These are phyloP conservation scores for Paramicrosporidium saccamoebae DNA, from an alignment of 371 early-diverging fungal species.

Conservation along the genomic window DNA sequence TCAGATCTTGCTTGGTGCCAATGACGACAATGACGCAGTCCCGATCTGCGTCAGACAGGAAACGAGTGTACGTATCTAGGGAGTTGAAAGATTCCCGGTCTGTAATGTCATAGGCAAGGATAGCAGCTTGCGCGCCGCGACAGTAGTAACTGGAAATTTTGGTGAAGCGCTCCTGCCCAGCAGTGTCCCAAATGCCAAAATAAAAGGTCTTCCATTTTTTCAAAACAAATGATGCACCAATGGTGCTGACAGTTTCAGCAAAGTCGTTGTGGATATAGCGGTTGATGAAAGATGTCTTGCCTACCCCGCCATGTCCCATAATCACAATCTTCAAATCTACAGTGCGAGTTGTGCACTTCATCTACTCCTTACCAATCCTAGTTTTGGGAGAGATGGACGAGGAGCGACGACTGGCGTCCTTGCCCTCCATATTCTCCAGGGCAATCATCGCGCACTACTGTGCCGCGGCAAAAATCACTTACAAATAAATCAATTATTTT, in stretches of 20 bases:
- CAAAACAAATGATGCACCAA: slow-evolving; percentile 51
- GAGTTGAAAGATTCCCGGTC: slow-evolving; percentile 77
- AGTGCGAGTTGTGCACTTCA: too few species aligned
- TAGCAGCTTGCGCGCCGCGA: slow-evolving; percentile 96
- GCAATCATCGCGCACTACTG: too few species aligned
- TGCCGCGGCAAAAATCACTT: too few species aligned
- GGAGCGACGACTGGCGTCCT: too few species aligned
- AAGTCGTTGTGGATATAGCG: slow-evolving; percentile 95
- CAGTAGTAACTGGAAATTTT: slow-evolving; percentile 89
- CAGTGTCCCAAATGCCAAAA: slow-evolving; percentile 59
- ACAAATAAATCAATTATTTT: too few species aligned
- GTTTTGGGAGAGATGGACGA: too few species aligned
- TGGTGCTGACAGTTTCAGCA: slow-evolving; percentile 82
- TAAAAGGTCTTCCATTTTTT: neutral
- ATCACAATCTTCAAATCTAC: slow-evolving; percentile 4
- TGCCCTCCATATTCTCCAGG: too few species aligned
- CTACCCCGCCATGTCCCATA: slow-evolving; percentile 13
- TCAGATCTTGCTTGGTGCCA: too few species aligned
- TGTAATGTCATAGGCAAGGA: slow-evolving; percentile 84
- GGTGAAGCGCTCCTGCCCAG: slow-evolving; percentile 88
- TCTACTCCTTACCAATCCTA: too few species aligned
- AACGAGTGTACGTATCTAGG: too few species aligned
- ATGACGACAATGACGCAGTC: too few species aligned
- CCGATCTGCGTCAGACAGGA: too few species aligned
- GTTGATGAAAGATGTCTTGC: slow-evolving; percentile 91